A percentile compares a stretch with the other conserved stretches of the same genome.
phyloP scores from a whole-genome alignment of 2,329 filamentous ascomycete genomes.

The Fusarium tanahbumbuense region DNA sequence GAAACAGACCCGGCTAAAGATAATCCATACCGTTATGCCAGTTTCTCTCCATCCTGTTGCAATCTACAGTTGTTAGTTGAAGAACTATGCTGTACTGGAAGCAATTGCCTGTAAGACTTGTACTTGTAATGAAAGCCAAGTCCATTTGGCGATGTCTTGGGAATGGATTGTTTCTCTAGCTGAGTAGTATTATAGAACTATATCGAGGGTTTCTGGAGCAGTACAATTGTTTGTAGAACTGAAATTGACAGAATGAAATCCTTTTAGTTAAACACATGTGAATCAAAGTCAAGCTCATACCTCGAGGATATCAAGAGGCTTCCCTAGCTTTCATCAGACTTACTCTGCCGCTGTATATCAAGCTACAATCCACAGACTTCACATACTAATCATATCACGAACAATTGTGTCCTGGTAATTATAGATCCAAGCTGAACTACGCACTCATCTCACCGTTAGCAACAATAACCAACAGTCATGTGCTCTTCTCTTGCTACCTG shows the following conservation, averaged over 20 bases:
- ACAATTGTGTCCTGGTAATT: neutral
- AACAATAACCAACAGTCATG: conserved; percentile 8
- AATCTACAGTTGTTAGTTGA: neutral
- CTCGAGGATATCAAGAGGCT: neutral
- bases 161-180: neutral
- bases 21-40: neutral
- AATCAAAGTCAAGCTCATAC: neutral
- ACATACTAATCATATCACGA: neutral
- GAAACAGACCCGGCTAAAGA: neutral
- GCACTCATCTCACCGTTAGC: neutral
- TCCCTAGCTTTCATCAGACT: neutral
- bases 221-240: neutral
- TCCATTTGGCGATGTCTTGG: neutral
- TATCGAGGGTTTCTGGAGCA: neutral
- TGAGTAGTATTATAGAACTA: neutral
- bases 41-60: neutral
- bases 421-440: neutral
- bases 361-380: neutral
- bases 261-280: neutral
- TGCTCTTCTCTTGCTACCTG: neutral
- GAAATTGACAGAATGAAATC: neutral
- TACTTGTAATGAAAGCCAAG: neutral
- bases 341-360: neutral
- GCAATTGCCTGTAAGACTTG: neutral
- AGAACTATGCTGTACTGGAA: neutral